Evolutionary conservation across 345 rosid species (phyloP), one percentile per base, ranked within the genome.

Genomic region (Trapa bicornis): DNA sequence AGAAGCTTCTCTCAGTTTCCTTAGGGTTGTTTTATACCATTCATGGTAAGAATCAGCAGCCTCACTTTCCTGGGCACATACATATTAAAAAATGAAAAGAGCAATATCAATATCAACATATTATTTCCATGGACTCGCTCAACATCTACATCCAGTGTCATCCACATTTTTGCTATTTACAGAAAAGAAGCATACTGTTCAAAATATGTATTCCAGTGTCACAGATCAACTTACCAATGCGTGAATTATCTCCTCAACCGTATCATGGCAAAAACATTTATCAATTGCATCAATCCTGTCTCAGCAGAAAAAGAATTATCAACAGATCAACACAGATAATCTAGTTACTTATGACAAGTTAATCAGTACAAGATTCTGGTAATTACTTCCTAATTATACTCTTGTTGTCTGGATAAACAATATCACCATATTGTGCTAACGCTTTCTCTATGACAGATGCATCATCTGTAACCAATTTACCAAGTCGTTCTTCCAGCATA

Each of bases 361-460:
- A 38, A n/a, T 32, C 16, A 65, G 32, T 39, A 32, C 64, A 13
- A 17, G 58, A 48, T 50, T 65, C 35, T 39, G 64, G 61, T 17
- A 41, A 61, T 71, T 88, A 91, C 99, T 76, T 91, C 68, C 72
- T 75, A 75, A 94, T 86, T 69, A 85, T 72, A 62, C 96, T 86
- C 71, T 74, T 75, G 45, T 66, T 75, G 48, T 85, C 85, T 37
- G 92, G 99, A 76, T 87, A 85, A 64, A 88, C 95, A 77, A 91
- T 80, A 74, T 91, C 95, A 71, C 89, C 92, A 76, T 91, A 91
- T 66, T 85, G 96, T 36, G 89, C 85, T 77, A 94, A 91, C 73
- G 99, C 79, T 58, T 82, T 71, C 76, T 89, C 91, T 75, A 94
- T 87, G 61, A 84, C 87, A 32, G 77, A 65, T 33, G 88, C 84